These are phyloP conservation scores for Cercospora sp. DNA, from an alignment of 2,329 filamentous ascomycete species.

Conservation along the genomic window DNA sequence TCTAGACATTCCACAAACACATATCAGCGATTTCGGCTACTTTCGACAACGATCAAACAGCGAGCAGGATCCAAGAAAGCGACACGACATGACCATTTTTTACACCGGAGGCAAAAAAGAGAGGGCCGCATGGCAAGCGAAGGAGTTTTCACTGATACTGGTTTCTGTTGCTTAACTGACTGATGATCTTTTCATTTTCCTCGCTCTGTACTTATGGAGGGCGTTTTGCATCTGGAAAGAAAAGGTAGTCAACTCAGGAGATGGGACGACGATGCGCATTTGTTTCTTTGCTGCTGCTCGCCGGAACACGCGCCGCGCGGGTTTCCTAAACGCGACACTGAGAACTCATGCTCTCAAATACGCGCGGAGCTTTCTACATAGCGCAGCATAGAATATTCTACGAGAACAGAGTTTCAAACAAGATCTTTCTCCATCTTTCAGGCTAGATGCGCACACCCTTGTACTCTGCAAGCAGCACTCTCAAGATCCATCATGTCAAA, in stretches of 20 bases:
- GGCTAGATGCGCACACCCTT: no score
- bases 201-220: not conserved
- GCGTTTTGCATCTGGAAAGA: not conserved
- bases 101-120: not conserved
- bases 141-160: not conserved
- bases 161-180: not conserved
- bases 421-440: not conserved
- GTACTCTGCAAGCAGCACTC: not conserved
- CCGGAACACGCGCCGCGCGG: not conserved
- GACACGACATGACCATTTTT: slow-evolving; percentile 1
- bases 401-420: not conserved
- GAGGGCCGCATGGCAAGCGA: slow-evolving; percentile 8
- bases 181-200: not conserved
- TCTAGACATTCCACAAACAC: not conserved
- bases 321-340: not conserved
- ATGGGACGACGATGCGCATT: not conserved
- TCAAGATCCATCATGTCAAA: not conserved
- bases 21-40: not conserved
- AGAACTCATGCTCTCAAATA: not conserved
- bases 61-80: slow-evolving; percentile 1
- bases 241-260: not conserved
- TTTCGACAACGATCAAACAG: slow-evolving; percentile 4
- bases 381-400: not conserved
- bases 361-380: not conserved
- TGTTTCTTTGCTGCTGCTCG: not conserved